These are phyloP conservation scores for Dissophora globulifera DNA, from an alignment of 192 early-diverging fungal species.

Conservation along the genomic window DNA sequence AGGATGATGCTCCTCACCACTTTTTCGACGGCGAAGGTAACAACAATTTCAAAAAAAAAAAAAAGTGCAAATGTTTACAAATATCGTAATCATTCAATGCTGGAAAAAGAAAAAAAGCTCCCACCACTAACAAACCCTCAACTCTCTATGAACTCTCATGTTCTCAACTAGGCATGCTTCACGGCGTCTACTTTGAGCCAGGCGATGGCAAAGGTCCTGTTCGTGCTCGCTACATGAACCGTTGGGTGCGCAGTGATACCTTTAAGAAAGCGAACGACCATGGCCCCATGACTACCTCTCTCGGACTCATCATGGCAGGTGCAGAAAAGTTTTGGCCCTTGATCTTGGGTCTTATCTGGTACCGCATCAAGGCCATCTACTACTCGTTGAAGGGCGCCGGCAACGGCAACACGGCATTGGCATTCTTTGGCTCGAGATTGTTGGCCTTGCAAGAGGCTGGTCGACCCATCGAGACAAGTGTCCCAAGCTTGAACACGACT, in stretches of 20 bases:
- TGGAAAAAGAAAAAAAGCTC: no score
- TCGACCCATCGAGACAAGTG: slow-evolving; percentile 18
- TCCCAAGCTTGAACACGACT: slow-evolving; percentile 33
- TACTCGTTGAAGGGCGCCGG: slow-evolving; percentile 11
- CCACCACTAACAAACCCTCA: no score
- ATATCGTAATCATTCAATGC: no score
- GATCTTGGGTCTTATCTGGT: neutral
- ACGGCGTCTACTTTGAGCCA: slow-evolving; percentile 37
- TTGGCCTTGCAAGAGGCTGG: slow-evolving; percentile 38
- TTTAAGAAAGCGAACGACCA: slow-evolving; percentile 26
- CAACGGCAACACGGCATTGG: slow-evolving; percentile 31
- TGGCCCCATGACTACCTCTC: neutral
- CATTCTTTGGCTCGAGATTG: slow-evolving; percentile 19
- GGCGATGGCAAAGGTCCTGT: slow-evolving; percentile 4
- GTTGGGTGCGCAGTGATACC: slow-evolving; percentile 26
- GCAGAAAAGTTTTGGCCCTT: slow-evolving; percentile 6
- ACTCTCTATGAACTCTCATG: neutral
- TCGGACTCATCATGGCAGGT: slow-evolving; percentile 12
- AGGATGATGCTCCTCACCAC: slow-evolving; percentile 15
- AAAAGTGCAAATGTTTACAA: no score
- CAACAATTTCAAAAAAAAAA: neutral
- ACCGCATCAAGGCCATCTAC: slow-evolving; percentile 10
- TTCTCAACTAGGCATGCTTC: slow-evolving; percentile 29
- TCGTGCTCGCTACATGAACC: slow-evolving; percentile 43
- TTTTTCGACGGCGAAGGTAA: slow-evolving; percentile 43